These are phyloP conservation scores for Perkinsus marinus DNA, from an alignment of 169 alveolate genomes.

Conservation along the genomic window DNA sequence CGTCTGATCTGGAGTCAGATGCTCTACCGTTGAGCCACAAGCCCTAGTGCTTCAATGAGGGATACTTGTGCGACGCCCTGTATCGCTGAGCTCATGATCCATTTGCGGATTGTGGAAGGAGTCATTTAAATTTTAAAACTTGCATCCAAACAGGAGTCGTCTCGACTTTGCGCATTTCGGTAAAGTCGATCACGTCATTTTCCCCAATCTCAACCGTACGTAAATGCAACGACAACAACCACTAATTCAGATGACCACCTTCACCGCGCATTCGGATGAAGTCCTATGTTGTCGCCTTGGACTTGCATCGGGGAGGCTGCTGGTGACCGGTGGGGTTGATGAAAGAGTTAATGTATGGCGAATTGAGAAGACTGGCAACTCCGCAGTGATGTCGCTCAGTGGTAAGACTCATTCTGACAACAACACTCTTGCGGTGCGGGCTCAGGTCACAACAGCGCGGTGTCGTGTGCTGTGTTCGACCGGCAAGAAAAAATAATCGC, in stretches of 20 bases:
- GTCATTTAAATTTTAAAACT: not conserved
- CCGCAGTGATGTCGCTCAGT: not conserved
- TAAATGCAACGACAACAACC: not conserved
- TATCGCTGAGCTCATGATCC: not conserved
- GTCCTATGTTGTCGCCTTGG: conserved; percentile 3
- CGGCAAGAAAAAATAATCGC: not conserved
- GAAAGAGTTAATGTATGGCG: conserved; percentile 1
- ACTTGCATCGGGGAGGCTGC: not conserved
- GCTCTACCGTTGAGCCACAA: not conserved
- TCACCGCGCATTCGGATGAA: not conserved
- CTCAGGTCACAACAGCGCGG: not conserved
- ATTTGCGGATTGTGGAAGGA: not conserved
- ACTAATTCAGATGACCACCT: not conserved
- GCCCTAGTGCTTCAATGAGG: not conserved
- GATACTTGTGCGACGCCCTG: not conserved
- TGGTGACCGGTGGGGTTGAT: conserved; percentile 1
- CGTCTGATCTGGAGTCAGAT: not conserved
- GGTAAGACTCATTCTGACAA: not conserved
- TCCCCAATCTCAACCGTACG: too few species aligned
- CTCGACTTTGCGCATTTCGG: not conserved
- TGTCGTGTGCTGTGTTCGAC: not conserved
- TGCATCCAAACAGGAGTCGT: not conserved
- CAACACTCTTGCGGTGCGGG: not conserved
- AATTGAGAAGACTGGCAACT: not conserved
- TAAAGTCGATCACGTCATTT: not conserved